Conservation (phyloP, 73 alveolate species). For the Paramecium primaurelia region DNA sequence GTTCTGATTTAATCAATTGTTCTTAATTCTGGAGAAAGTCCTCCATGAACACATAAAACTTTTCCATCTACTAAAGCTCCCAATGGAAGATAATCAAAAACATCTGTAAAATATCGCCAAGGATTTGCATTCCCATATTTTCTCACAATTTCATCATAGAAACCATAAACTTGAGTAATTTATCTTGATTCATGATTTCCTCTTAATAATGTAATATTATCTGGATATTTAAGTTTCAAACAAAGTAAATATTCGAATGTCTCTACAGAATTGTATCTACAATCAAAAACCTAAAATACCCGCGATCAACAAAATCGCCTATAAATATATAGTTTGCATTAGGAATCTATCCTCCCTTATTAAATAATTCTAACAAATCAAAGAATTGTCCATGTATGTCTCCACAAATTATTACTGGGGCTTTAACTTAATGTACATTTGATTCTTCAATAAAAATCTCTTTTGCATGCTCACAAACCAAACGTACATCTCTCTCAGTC, state of each 20-base stretch:
- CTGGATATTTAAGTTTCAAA: constrained; percentile 88
- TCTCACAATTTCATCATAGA: constrained; percentile 90
- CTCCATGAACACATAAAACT: constrained; percentile 93
- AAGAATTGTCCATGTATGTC: constrained; percentile 97
- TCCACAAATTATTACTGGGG: constrained; percentile 97
- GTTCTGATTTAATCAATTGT: constrained; percentile 67
- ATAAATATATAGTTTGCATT: constrained; percentile 73
- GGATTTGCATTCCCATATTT: constrained; percentile 96
- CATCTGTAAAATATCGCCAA: constrained; percentile 93
- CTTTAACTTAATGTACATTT: constrained; percentile 95
- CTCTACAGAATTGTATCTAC: constrained; percentile 86
- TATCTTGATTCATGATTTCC: constrained; percentile 93
- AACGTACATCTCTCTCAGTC: constrained; percentile 86
- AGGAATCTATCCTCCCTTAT: constrained; percentile 80
- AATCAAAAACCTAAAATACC: constrained; percentile 48
- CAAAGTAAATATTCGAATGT: constrained; percentile 88
- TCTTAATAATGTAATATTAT: constrained; percentile 83
- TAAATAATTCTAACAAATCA: constrained; percentile 84
- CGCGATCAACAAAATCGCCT: constrained; percentile 93
- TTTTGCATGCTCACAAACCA: constrained; percentile 86
- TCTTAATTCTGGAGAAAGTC: constrained; percentile 91
- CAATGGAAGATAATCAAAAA: constrained; percentile 86
- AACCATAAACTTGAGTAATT: constrained; percentile 89
- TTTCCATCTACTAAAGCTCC: constrained; percentile 87
- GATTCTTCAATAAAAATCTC: constrained; percentile 86